phyloP scores from a whole-genome alignment of 2,329 filamentous ascomycete species.

The Cytospora chrysosperma region DNA sequence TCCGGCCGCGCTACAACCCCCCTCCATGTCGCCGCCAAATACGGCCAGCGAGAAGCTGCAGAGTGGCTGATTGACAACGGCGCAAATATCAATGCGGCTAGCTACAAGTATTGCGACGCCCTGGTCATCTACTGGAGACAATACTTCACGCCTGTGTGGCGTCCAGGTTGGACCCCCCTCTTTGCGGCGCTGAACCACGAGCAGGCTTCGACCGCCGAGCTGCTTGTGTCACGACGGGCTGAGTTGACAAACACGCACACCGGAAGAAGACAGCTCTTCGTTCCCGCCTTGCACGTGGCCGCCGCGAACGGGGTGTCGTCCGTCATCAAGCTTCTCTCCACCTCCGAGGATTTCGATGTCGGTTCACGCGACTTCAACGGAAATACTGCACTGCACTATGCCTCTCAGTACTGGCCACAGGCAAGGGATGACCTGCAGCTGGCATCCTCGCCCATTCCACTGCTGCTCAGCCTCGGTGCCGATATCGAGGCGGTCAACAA shows the following conservation, averaged over 20 bases:
- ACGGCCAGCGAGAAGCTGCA: conserved; percentile 27
- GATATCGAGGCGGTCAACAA: conserved; percentile 29
- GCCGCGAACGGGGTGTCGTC: conserved; percentile 28
- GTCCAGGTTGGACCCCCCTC: conserved; percentile 27
- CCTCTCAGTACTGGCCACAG: conserved; percentile 25
- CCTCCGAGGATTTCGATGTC: conserved; percentile 27
- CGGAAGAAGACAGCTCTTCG: conserved; percentile 22
- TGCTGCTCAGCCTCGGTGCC: conserved; percentile 29
- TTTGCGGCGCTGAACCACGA: conserved; percentile 29
- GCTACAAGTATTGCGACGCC: conserved; percentile 26
- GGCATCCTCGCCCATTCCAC: conserved; percentile 19
- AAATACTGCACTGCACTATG: conserved; percentile 30
- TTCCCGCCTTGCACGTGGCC: conserved; percentile 28
- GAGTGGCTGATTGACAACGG: conserved; percentile 38
- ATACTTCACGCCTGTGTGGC: conserved; percentile 23
- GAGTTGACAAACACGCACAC: conserved; percentile 24
- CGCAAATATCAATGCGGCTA: conserved; percentile 47
- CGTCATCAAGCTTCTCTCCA: conserved; percentile 29
- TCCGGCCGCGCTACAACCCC: conserved; percentile 20
- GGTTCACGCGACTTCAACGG: conserved; percentile 27
- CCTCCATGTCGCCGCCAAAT: conserved; percentile 29
- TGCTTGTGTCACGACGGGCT: conserved; percentile 29
- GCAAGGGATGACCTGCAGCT: conserved; percentile 19
- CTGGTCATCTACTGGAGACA: conserved; percentile 13
- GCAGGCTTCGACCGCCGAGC: conserved; percentile 27